Base-by-base conservation (phyloP, 1,284 basidiomycete species). In the Cryptococcus deneoformans region DNA sequence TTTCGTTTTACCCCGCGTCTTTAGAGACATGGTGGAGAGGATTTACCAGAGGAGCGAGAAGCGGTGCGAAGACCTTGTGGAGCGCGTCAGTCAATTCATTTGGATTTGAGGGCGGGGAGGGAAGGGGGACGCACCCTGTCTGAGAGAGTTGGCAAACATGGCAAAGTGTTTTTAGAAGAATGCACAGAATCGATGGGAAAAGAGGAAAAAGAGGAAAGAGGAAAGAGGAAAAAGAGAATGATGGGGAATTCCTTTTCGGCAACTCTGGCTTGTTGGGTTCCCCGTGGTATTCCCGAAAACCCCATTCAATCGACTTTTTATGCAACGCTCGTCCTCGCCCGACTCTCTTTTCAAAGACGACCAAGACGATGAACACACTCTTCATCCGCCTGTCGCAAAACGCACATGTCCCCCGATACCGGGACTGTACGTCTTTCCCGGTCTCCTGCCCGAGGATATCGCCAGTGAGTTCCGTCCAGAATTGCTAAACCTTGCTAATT, bases 71-170 rank as follows among this genome's bases (percentile, higher is more conserved):
- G 68, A 62, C 71, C 73, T 73, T 73, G 58, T 44, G 20, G 14
- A 12, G 16, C 8, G 16, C 8, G 61, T 62, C 43, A 64, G 61
- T 55, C 11, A 43, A 16, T 14, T 10, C 35, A 49, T 20, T 34
- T 12, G 36, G 11, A 7, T 20, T 16, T 12, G 16, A 12, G 11
- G 35, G 20, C 20, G 20, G 20, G 20, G 20, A 20, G 20, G 20
- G 20, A 20, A 20, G 20, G 29, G 29, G 8, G 20, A 46, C 68
- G 39, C 44, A 71, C 71, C 69, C 56, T 67, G 65, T 58, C 72
- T 66, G 63, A 74, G 58, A 51, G 72, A 65, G 69, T 65, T 69
- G 64, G 67, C 57, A 62, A 74, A 70, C 72, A 74, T 74, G 46
- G 43, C 12, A 44, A 12, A n/a, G 43, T 14, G 36, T 38, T 29